Conservation (phyloP, 345 rosid species). For the Citrus reticulata region DNA sequence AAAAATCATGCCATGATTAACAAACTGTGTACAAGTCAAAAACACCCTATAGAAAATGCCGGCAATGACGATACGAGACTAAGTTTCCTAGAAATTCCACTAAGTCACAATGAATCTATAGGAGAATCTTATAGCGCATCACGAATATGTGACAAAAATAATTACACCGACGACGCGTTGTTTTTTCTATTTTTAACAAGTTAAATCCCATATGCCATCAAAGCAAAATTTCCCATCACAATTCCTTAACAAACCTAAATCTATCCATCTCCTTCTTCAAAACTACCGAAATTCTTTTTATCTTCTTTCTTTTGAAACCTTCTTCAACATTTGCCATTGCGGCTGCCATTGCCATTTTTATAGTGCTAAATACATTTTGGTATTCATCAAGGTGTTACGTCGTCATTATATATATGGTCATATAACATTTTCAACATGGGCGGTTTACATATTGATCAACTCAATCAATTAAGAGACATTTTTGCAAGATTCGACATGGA, state of each 20-base stretch:
- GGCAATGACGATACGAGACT: not conserved
- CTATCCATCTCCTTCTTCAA: not conserved
- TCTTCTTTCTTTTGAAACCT: not conserved
- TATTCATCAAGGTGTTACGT: too few relatives aligned
- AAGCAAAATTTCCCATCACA: not conserved
- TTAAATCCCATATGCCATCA: not conserved
- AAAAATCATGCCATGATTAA: too few relatives aligned
- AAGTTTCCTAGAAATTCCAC: not conserved
- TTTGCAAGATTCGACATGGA: conserved; percentile 82
- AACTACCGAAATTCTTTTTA: not conserved
- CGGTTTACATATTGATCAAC: conserved; percentile 30
- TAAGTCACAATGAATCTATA: not conserved
- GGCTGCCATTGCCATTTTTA: not conserved
- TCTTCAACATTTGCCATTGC: not conserved
- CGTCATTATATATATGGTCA: not conserved
- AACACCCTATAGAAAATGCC: too few relatives aligned
- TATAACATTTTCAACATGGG: not conserved
- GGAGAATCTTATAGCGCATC: not conserved
- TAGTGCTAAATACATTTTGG: too few relatives aligned
- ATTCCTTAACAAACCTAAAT: not conserved
- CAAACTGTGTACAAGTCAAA: too few relatives aligned
- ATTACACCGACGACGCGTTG: conserved; percentile 5
- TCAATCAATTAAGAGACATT: conserved; percentile 54
- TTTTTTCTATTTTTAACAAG: conserved; percentile 8
- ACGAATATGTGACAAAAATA: not conserved